These are phyloP conservation scores for Solanum tarijense DNA, from an alignment of 257 asterid species.

Conservation along the genomic window DNA sequence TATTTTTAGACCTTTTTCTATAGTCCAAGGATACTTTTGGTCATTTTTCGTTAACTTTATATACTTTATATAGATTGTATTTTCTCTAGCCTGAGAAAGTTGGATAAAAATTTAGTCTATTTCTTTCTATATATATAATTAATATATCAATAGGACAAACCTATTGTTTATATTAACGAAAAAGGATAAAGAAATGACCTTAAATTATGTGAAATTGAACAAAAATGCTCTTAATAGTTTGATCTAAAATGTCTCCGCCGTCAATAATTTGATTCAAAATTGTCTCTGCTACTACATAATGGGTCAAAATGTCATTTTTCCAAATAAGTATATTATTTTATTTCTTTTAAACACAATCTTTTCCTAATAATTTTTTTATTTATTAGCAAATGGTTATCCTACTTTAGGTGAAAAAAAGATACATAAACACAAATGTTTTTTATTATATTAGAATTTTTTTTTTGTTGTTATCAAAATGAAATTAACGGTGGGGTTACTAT, in stretches of 20 bases:
- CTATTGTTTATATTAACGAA: neutral
- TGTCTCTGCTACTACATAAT: neutral
- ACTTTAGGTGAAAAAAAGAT: too few relatives aligned
- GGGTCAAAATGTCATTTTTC: neutral
- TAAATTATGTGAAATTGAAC: neutral
- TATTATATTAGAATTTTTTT: neutral
- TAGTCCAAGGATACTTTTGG: too few relatives aligned
- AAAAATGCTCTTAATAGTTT: too few relatives aligned
- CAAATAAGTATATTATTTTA: neutral
- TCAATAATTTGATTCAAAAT: too few relatives aligned
- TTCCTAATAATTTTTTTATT: neutral
- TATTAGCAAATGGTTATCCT: neutral
- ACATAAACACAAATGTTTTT: too few relatives aligned
- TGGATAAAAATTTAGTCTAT: too few relatives aligned
- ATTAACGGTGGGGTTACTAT: neutral
- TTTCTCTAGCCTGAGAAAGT: neutral
- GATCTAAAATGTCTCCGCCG: neutral
- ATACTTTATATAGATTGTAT: too few relatives aligned
- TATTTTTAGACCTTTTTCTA: neutral
- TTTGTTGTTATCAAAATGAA: neutral
- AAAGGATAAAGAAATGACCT: neutral
- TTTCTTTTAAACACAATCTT: neutral
- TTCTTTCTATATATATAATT: too few relatives aligned
- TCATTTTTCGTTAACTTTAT: too few relatives aligned
- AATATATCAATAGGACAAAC: neutral